These are phyloP conservation scores for Fistulinella prunicolor DNA, from an alignment of 768 basidiomycete species.

Conservation along the genomic window DNA sequence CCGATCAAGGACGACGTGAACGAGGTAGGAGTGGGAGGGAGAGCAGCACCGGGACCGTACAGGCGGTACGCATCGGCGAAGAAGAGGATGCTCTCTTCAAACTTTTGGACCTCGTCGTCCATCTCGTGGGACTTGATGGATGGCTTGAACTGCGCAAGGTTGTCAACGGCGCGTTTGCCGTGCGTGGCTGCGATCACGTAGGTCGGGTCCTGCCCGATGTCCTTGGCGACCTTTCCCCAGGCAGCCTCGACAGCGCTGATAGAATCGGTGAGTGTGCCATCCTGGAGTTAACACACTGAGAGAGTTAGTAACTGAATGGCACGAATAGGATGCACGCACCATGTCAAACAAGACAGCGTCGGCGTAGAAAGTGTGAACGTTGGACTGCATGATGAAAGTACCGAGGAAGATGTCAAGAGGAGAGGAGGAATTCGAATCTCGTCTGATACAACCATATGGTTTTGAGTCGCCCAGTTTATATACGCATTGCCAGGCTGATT, in stretches of 20 bases:
- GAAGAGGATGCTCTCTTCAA: slow-evolving; percentile 64
- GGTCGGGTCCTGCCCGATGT: slow-evolving; percentile 64
- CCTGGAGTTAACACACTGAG: slow-evolving; percentile 38
- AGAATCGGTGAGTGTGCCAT: slow-evolving; percentile 72
- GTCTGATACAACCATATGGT: slow-evolving; percentile 6
- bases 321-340: slow-evolving; percentile 37
- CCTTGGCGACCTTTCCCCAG: slow-evolving; percentile 68
- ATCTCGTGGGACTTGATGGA: slow-evolving; percentile 53
- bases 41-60: slow-evolving; percentile 39
- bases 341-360: slow-evolving; percentile 70
- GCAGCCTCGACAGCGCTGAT: slow-evolving; percentile 73
- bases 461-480: slow-evolving; percentile 21
- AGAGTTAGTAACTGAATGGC: slow-evolving; percentile 24
- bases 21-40: slow-evolving; percentile 19
- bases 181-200: slow-evolving; percentile 74
- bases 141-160: slow-evolving; percentile 61
- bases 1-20: slow-evolving; percentile 6
- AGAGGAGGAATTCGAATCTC: slow-evolving; percentile 6
- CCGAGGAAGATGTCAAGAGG: not conserved
- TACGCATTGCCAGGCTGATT: slow-evolving; percentile 3
- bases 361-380: slow-evolving; percentile 40
- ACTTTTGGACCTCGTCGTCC: slow-evolving; percentile 54
- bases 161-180: slow-evolving; percentile 75
- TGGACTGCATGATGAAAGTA: slow-evolving; percentile 21
- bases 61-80: slow-evolving; percentile 57